phyloP scores from a whole-genome alignment of 2,329 filamentous ascomycete species.

The Sarocladium kiliense region DNA sequence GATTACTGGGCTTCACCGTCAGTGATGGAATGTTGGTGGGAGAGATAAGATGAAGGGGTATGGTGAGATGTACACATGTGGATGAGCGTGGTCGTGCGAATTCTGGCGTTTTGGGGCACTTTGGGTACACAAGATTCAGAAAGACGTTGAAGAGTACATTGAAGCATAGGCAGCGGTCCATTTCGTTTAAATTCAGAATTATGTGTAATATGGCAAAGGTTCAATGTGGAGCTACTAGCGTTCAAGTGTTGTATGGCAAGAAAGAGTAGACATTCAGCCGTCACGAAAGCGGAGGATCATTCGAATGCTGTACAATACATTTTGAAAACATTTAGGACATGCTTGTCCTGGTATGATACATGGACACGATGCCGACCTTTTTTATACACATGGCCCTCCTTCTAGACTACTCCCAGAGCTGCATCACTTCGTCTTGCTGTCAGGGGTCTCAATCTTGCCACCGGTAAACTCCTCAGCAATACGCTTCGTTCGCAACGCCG shows the following conservation, averaged over 20 bases:
- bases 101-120: not conserved
- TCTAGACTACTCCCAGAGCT: not conserved
- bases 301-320: not conserved
- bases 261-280: no score
- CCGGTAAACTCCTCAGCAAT: conserved; percentile 56
- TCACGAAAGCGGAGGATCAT: no score
- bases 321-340: not conserved
- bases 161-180: no score
- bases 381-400: not conserved
- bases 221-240: no score
- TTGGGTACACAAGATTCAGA: not conserved
- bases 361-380: not conserved
- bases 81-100: not conserved
- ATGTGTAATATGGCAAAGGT: not conserved
- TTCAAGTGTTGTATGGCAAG: no score
- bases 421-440: not conserved
- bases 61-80: not conserved
- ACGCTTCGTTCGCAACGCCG: conserved; percentile 46
- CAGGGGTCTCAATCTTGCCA: conserved; percentile 43
- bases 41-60: not conserved
- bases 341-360: conserved; percentile 1
- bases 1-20: not conserved
- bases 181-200: not conserved
- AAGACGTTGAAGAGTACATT: not conserved
- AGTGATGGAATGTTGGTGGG: no score